Evolutionary conservation across 2,329 filamentous ascomycete species (phyloP).

Genomic region (Fusarium sp.): DNA sequence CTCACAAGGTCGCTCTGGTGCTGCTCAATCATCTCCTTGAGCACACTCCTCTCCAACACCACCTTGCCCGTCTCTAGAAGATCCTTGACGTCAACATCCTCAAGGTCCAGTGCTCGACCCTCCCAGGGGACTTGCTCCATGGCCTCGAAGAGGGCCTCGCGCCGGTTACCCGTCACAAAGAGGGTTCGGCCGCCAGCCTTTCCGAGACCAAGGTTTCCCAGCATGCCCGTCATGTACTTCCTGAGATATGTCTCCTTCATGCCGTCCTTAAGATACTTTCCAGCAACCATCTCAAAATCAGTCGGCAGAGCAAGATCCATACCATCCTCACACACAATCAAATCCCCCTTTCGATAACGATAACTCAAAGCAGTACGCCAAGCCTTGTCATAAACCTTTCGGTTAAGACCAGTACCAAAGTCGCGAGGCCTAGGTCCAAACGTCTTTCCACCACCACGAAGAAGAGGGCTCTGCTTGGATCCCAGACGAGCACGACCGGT

Average conservation of each 20-base stretch:
- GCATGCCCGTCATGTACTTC: slow-evolving; percentile 70
- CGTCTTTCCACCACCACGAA: slow-evolving; percentile 83
- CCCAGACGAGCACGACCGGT: slow-evolving; percentile 80
- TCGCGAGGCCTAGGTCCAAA: slow-evolving; percentile 93
- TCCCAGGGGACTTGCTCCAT: slow-evolving; percentile 70
- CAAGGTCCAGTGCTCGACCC: slow-evolving; percentile 71
- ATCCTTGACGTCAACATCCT: slow-evolving; percentile 96
- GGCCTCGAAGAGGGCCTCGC: slow-evolving; percentile 70
- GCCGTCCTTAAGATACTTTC: slow-evolving; percentile 55
- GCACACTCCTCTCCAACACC: slow-evolving; percentile 82
- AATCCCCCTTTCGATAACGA: slow-evolving; percentile 84
- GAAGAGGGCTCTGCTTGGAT: slow-evolving; percentile 79
- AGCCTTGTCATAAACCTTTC: slow-evolving; percentile 93
- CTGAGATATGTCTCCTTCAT: slow-evolving; percentile 65
- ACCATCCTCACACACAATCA: slow-evolving; percentile 82
- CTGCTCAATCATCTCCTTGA: slow-evolving; percentile 74
- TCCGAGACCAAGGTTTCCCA: slow-evolving; percentile 75
- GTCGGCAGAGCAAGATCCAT: slow-evolving; percentile 69
- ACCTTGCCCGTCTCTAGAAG: slow-evolving; percentile 83
- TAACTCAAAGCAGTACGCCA: slow-evolving; percentile 95
- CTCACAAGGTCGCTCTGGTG: slow-evolving; percentile 73
- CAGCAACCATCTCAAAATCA: slow-evolving; percentile 57
- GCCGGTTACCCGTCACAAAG: slow-evolving; percentile 70
- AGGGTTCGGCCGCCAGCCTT: slow-evolving; percentile 72
- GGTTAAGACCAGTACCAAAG: slow-evolving; percentile 82